A percentile compares a stretch with the other conserved stretches of the same genome.
These are phyloP conservation scores for Pseudogymnoascus verrucosus DNA, from an alignment of 2,329 filamentous ascomycete species.

Conservation along the genomic window DNA sequence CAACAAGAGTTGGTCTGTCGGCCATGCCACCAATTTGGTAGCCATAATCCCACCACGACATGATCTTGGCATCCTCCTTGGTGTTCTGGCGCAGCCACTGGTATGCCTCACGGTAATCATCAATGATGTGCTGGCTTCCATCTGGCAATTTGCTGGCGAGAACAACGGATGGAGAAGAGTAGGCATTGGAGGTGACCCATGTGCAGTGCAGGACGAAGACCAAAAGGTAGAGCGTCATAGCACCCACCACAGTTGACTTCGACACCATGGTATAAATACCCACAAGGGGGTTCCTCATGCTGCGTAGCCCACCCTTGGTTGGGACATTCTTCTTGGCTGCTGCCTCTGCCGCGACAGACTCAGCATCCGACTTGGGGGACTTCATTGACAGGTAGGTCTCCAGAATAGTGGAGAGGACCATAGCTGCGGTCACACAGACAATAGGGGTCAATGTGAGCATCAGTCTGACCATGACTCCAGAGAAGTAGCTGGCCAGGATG, in stretches of 20 bases:
- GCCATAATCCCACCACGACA: conserved; percentile 99
- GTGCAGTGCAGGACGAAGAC: conserved; percentile 97
- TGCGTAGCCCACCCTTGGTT: conserved; percentile 54
- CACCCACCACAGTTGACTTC: conserved; percentile 67
- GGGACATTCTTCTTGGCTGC: conserved; percentile 40
- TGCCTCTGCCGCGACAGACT: conserved; percentile 34
- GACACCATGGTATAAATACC: conserved; percentile 78
- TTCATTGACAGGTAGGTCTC: conserved; percentile 72
- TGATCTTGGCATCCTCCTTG: conserved; percentile 87
- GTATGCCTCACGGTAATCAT: conserved; percentile 98
- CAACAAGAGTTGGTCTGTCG: conserved; percentile 89
- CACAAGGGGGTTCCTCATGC: conserved; percentile 63
- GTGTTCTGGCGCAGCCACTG: conserved; percentile 99
- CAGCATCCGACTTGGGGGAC: conserved; percentile 48
- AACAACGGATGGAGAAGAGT: conserved; percentile 96
- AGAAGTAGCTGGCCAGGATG: conserved; percentile 95
- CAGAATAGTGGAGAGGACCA: conserved; percentile 79
- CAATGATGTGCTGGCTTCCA: conserved; percentile 95
- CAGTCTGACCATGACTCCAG: conserved; percentile 97
- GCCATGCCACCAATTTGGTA: conserved; percentile 99
- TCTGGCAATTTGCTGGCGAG: conserved; percentile 87
- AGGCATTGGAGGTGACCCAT: conserved; percentile 98
- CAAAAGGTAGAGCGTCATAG: conserved; percentile 71
- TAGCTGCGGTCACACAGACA: conserved; percentile 87
- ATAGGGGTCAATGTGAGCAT: conserved; percentile 97